phyloP scores from a whole-genome alignment of 352 stramenopile species.

The Globisporangium paroecandrum region DNA sequence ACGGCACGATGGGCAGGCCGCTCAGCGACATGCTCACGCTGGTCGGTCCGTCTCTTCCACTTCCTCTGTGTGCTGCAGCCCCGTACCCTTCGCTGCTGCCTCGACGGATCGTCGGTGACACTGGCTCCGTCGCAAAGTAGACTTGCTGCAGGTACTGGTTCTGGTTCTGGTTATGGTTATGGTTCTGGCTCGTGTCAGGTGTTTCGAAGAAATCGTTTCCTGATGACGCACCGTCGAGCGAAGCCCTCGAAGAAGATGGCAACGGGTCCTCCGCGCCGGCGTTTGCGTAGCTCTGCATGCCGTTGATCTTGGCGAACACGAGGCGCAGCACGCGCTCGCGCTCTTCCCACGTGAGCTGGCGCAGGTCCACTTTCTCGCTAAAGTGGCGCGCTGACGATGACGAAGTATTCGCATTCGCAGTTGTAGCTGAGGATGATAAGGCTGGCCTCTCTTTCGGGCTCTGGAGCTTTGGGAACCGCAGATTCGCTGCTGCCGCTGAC shows the following conservation, averaged over 20 bases:
- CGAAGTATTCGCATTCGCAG: background rate
- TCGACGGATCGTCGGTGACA: constrained; percentile 9
- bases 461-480: constrained; percentile 51
- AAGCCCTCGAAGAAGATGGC: constrained; percentile 5
- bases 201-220: background rate
- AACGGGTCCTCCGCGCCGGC: constrained; percentile 4
- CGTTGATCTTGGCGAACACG: constrained; percentile 94
- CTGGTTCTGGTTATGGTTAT: constrained; percentile 5
- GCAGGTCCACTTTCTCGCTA: constrained; percentile 83
- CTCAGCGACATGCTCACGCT: constrained; percentile 57
- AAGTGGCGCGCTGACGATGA: constrained; percentile 23
- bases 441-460: constrained; percentile 15
- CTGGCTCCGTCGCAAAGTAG: constrained; percentile 57
- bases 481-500: constrained; percentile 4
- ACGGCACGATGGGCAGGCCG: constrained; percentile 39
- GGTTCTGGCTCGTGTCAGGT: constrained; percentile 15
- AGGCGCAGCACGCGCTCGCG: constrained; percentile 89
- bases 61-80: background rate
- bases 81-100: constrained; percentile 5
- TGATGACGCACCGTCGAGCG: background rate
- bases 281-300: constrained; percentile 51
- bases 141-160: constrained; percentile 23
- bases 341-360: constrained; percentile 88
- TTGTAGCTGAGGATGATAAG: constrained; percentile 3
- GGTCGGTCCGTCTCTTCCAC: background rate